phyloP scores from a whole-genome alignment of 306 rosid species.

The Geum urbanum region DNA sequence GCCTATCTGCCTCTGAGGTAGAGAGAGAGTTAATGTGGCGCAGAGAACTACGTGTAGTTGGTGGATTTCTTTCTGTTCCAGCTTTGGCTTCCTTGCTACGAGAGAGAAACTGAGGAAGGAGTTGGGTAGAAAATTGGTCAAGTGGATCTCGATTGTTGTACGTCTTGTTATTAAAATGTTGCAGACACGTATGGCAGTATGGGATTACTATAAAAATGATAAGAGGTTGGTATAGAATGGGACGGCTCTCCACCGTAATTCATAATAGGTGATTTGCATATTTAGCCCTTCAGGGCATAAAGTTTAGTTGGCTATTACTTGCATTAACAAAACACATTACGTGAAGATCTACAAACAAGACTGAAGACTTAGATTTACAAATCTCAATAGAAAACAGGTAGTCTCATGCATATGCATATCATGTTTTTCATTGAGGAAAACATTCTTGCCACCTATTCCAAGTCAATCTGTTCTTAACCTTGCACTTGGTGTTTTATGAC shows the following conservation, averaged over 20 bases:
- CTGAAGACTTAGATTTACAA: too few relatives aligned
- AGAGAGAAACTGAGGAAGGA: slow-evolving; percentile 12
- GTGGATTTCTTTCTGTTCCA: slow-evolving; percentile 29
- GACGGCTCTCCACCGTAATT: slow-evolving; percentile 27
- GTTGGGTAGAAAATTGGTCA: slow-evolving; percentile 44
- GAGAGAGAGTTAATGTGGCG: neutral
- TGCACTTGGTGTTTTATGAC: too few relatives aligned
- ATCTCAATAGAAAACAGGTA: too few relatives aligned
- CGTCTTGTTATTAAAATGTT: slow-evolving; percentile 7
- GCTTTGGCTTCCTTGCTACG: slow-evolving; percentile 24
- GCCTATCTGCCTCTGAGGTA: neutral
- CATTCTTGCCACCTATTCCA: too few relatives aligned
- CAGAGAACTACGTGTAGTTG: slow-evolving; percentile 36
- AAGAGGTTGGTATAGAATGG: slow-evolving; percentile 22
- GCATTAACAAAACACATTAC: too few relatives aligned
- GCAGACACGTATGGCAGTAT: slow-evolving; percentile 44
- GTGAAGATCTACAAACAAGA: too few relatives aligned
- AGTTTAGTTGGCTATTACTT: too few relatives aligned
- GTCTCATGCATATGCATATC: too few relatives aligned
- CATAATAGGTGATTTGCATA: slow-evolving; percentile 13
- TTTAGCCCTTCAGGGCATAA: too few relatives aligned
- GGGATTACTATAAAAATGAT: slow-evolving; percentile 23
- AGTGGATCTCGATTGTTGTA: slow-evolving; percentile 43
- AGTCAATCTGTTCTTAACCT: too few relatives aligned
- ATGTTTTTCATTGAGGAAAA: too few relatives aligned